These are phyloP conservation scores for Blechomonas ayalai DNA, from an alignment of 208 protist species.

Conservation along the genomic window DNA sequence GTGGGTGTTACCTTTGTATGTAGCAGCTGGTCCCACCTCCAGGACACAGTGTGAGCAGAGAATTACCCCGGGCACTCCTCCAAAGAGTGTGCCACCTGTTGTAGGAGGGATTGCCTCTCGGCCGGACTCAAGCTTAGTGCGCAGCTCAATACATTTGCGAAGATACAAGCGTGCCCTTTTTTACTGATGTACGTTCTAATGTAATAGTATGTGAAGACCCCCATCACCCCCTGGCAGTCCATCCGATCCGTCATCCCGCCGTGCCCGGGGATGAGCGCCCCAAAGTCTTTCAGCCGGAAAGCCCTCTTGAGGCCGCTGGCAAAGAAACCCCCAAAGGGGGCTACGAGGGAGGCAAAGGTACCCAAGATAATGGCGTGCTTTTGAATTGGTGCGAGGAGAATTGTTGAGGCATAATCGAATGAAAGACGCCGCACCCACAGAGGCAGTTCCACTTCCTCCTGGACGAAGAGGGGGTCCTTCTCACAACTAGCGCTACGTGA, in stretches of 20 bases:
- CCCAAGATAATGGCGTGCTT: constrained; percentile 92
- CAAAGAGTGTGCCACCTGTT: constrained; percentile 30
- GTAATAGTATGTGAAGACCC: constrained; percentile 88
- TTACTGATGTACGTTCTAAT: constrained; percentile 68
- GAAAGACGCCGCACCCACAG: constrained; percentile 46
- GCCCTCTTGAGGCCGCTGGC: constrained; percentile 96
- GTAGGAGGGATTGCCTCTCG: constrained; percentile 26
- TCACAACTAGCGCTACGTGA: constrained; percentile 36
- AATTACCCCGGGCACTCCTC: no score
- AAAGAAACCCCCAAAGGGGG: constrained; percentile 98
- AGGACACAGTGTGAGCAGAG: no score
- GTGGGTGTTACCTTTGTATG: no score
- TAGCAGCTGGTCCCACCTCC: no score
- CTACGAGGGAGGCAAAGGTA: constrained; percentile 94
- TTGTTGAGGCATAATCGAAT: constrained; percentile 23
- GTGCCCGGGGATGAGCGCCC: constrained; percentile 96
- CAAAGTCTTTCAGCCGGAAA: constrained; percentile 98
- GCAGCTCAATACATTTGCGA: constrained; percentile 36
- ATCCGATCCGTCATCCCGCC: constrained; percentile 97
- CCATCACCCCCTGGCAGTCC: constrained; percentile 97
- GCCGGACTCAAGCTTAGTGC: constrained; percentile 27
- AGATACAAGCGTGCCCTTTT: constrained; percentile 36
- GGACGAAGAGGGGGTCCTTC: constrained; percentile 66
- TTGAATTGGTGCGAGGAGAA: constrained; percentile 76
- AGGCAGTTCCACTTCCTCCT: constrained; percentile 47